These are phyloP conservation scores for Eucalyptus regnans DNA, from an alignment of 345 rosid genomes.

Conservation along the genomic window DNA sequence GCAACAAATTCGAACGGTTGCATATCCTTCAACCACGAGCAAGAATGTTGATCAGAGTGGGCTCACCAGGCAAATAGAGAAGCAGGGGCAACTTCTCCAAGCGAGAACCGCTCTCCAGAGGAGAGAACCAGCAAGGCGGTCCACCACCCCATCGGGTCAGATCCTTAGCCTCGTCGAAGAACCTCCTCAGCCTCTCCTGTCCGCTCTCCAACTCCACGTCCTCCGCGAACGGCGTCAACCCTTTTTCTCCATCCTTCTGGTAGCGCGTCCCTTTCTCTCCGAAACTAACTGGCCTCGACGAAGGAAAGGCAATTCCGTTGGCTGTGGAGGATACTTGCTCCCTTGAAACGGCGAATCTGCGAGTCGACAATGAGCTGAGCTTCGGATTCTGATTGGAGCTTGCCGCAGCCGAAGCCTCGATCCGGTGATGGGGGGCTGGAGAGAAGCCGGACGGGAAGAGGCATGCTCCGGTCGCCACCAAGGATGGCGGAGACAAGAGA, in stretches of 20 bases:
- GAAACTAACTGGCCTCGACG: background rate
- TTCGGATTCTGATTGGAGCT: background rate
- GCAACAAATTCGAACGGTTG: background rate
- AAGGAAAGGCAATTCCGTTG: background rate
- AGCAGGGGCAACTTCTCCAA: conserved; percentile 47
- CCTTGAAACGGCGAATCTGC: background rate
- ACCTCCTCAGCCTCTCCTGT: conserved; percentile 19
- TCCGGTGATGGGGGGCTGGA: background rate
- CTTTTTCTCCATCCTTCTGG: background rate
- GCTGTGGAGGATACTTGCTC: background rate
- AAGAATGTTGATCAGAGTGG: background rate
- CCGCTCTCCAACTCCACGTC: background rate
- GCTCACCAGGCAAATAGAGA: conserved; percentile 62
- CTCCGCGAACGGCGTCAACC: background rate
- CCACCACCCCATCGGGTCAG: conserved; percentile 36
- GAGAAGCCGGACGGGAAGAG: background rate
- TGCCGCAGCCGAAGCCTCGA: background rate
- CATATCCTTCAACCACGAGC: background rate
- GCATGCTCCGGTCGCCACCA: conserved; percentile 4
- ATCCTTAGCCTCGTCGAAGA: conserved; percentile 29
- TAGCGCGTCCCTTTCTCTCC: background rate
- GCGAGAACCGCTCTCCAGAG: conserved; percentile 35
- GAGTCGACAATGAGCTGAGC: background rate
- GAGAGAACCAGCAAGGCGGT: conserved; percentile 70
- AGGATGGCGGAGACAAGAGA: background rate